These are phyloP conservation scores for Actinidia polygama DNA, from an alignment of 179 eudicot species.

Conservation along the genomic window DNA sequence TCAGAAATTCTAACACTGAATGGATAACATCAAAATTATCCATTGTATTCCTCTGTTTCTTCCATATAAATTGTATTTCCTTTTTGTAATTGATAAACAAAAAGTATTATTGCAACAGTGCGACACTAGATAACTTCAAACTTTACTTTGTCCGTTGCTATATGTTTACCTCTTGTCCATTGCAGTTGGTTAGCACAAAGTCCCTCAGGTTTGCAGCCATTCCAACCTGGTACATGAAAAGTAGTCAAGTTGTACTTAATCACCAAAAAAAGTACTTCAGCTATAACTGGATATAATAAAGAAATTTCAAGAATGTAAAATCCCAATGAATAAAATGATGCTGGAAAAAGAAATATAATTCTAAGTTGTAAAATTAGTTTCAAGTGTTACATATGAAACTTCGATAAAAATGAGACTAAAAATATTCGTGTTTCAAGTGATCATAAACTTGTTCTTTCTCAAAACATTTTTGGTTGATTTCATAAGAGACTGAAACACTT, in stretches of 20 bases:
- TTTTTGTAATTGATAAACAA: not conserved
- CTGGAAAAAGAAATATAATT: not conserved
- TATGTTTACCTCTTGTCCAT: conserved; percentile 75
- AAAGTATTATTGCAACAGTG: not conserved
- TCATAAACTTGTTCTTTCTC: too few relatives aligned
- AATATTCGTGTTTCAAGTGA: too few relatives aligned
- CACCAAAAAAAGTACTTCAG: conserved; percentile 12
- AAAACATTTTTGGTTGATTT: too few relatives aligned
- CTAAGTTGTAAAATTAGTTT: not conserved
- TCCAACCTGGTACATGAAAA: conserved; percentile 64
- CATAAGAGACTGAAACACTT: too few relatives aligned
- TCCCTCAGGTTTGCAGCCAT: conserved; percentile 96
- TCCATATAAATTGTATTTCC: not conserved
- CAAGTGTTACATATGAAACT: not conserved
- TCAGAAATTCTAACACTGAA: not conserved
- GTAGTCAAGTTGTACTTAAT: not conserved
- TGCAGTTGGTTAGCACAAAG: conserved; percentile 65
- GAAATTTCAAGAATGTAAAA: not conserved
- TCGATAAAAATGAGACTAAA: not conserved
- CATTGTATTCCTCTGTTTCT: too few relatives aligned
- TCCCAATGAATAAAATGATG: not conserved
- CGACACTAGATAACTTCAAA: conserved; percentile 1
- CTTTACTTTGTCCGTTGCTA: conserved; percentile 15
- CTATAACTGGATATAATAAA: not conserved
- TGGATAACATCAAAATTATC: not conserved